A percentile compares a stretch with the other conserved stretches of the same genome.
phyloP scores from a whole-genome alignment of 257 asterid genomes.

The Solanum chaucha region DNA sequence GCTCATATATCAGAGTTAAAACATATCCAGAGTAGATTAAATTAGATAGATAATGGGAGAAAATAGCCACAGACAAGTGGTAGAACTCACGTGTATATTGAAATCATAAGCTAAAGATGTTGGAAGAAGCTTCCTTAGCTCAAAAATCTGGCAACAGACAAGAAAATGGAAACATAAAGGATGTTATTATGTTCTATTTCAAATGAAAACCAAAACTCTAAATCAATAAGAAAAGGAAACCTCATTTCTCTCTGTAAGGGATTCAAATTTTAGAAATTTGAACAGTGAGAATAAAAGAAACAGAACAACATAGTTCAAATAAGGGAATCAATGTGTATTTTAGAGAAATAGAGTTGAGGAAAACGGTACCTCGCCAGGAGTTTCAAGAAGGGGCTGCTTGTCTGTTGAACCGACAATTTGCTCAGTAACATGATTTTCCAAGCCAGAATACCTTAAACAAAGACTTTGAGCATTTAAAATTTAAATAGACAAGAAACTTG shows the following conservation, averaged over 20 bases:
- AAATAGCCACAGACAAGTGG: neutral
- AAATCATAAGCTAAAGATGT: conserved; percentile 71
- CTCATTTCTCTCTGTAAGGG: neutral
- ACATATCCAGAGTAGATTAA: neutral
- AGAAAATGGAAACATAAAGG: neutral
- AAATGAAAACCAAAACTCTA: neutral
- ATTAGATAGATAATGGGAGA: neutral
- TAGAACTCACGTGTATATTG: conserved; percentile 70
- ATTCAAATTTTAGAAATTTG: neutral
- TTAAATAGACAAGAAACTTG: neutral
- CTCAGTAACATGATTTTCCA: conserved; percentile 40
- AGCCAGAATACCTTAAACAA: conserved; percentile 44
- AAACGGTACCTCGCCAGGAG: conserved; percentile 81
- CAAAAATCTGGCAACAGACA: conserved; percentile 52
- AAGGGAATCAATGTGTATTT: neutral
- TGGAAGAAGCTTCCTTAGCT: conserved; percentile 91
- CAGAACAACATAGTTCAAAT: neutral
- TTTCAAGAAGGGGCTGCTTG: conserved; percentile 76
- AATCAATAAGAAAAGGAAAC: neutral
- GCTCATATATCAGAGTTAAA: neutral
- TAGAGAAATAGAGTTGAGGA: neutral
- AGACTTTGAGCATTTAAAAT: neutral
- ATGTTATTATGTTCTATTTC: neutral
- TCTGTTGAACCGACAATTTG: conserved; percentile 63
- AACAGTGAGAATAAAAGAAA: neutral